Conservation (phyloP, 352 stramenopile genomes). For the Phytophthora chlamydospora region DNA sequence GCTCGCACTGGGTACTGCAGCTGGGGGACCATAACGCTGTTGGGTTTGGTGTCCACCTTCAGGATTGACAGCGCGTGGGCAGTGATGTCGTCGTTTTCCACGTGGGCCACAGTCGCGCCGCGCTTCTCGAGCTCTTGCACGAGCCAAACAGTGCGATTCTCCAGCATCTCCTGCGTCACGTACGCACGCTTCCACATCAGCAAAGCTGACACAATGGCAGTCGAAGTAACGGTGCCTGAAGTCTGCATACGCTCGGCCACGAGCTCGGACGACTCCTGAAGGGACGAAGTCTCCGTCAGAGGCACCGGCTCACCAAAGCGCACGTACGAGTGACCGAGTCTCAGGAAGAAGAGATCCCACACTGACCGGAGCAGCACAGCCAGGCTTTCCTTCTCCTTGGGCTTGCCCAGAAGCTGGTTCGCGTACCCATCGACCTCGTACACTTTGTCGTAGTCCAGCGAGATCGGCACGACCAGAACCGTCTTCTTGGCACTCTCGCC, state of each 20-base stretch:
- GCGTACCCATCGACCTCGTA: conserved; percentile 89
- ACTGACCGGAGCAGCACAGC: conserved; percentile 75
- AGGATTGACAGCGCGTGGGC: conserved; percentile 69
- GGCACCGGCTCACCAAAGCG: conserved; percentile 77
- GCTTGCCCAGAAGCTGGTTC: conserved; percentile 85
- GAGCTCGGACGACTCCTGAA: conserved; percentile 54
- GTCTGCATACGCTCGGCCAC: conserved; percentile 79
- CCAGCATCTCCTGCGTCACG: conserved; percentile 66
- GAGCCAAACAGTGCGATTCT: conserved; percentile 60
- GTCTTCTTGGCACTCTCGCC: conserved; percentile 42
- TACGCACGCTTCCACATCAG: conserved; percentile 82
- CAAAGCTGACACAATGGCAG: conserved; percentile 69
- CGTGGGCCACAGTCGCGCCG: conserved; percentile 61
- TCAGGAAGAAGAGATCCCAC: conserved; percentile 72
- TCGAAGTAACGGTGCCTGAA: conserved; percentile 77
- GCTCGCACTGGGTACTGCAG: conserved; percentile 66
- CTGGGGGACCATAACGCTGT: conserved; percentile 56
- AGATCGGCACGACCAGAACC: conserved; percentile 84
- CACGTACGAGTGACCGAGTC: conserved; percentile 86
- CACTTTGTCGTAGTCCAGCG: conserved; percentile 90
- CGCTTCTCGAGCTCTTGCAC: conserved; percentile 52
- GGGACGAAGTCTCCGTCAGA: conserved; percentile 51
- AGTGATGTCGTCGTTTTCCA: conserved; percentile 57
- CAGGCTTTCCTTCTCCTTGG: conserved; percentile 86
- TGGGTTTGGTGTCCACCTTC: conserved; percentile 47